Evolutionary conservation across 495 filamentous ascomycete species (phyloP).

Genomic region (Parathielavia hyrcaniae): DNA sequence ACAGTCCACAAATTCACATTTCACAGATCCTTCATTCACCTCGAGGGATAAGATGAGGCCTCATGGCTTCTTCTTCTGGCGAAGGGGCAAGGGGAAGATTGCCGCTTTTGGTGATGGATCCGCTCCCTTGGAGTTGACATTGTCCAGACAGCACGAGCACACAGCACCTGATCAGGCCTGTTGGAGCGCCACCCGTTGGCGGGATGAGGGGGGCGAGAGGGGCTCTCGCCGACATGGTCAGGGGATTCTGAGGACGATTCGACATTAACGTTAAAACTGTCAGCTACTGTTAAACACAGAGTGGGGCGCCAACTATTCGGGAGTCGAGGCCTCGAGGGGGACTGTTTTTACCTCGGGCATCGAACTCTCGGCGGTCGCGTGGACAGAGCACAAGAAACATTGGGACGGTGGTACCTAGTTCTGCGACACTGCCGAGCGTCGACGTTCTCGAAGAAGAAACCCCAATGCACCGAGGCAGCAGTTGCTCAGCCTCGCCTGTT

Average conservation of each 20-base stretch:
- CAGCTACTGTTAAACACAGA: not conserved
- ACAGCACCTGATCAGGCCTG: not conserved
- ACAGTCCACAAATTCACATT: constrained; percentile 4
- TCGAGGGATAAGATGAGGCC: no score
- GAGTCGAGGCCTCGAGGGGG: not conserved
- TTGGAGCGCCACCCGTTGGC: no score
- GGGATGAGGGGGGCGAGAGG: not conserved
- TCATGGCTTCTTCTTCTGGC: not conserved
- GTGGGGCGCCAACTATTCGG: not conserved
- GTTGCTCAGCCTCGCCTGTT: constrained; percentile 1
- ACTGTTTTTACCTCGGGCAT: not conserved
- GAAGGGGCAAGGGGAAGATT: not conserved
- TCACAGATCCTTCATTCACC: not conserved
- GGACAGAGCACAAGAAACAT: constrained; percentile 2
- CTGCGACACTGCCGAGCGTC: no score
- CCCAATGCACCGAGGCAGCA: not conserved
- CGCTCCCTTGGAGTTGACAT: not conserved
- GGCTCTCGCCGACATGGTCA: not conserved
- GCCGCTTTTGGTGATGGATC: constrained; percentile 3
- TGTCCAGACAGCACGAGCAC: not conserved
- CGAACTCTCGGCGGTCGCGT: not conserved
- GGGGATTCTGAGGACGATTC: constrained; percentile 2
- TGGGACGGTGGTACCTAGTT: not conserved
- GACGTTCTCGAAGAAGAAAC: no score
- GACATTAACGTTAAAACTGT: not conserved